phyloP scores from a whole-genome alignment of 495 filamentous ascomycete species.

The Podospora anserina region DNA sequence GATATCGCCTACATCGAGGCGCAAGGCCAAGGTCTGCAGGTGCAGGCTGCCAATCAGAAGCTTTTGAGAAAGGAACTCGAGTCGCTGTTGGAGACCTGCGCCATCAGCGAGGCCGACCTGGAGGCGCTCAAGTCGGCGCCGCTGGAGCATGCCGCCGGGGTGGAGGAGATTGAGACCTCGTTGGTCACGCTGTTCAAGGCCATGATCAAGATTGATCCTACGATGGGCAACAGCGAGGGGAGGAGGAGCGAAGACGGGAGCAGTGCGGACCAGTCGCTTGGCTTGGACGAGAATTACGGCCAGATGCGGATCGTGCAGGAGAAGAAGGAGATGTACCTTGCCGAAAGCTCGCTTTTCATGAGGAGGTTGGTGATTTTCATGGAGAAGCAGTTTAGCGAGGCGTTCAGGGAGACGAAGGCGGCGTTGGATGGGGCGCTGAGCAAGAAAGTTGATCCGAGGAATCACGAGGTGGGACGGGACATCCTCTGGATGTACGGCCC shows the following conservation, averaged over 20 bases:
- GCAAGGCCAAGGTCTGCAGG: constrained; percentile 91
- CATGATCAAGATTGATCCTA: constrained; percentile 90
- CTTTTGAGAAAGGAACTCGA: constrained; percentile 84
- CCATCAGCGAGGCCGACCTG: constrained; percentile 73
- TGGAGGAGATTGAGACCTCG: constrained; percentile 71
- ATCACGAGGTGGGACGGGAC: constrained; percentile 51
- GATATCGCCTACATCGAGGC: constrained; percentile 97
- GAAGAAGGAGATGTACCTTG: constrained; percentile 81
- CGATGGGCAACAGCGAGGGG: constrained; percentile 55
- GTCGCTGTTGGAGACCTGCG: constrained; percentile 76
- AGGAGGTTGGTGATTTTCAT: constrained; percentile 76
- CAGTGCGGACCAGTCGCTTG: constrained; percentile 48
- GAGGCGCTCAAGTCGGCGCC: constrained; percentile 69
- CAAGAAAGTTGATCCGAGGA: constrained; percentile 53
- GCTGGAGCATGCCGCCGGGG: constrained; percentile 63
- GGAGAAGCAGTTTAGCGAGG: constrained; percentile 72
- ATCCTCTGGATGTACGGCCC: constrained; percentile 80
- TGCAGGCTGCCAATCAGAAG: constrained; percentile 96
- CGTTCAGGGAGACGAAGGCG: constrained; percentile 61
- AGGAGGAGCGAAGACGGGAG: constrained; percentile 49
- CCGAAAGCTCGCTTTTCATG: constrained; percentile 68
- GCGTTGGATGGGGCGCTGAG: constrained; percentile 51
- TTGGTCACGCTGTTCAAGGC: constrained; percentile 85
- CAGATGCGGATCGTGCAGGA: constrained; percentile 91
- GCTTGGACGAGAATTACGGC: constrained; percentile 75